Conservation (phyloP, 371 early-diverging fungal genomes). For the Conidiobolus incongruus region DNA sequence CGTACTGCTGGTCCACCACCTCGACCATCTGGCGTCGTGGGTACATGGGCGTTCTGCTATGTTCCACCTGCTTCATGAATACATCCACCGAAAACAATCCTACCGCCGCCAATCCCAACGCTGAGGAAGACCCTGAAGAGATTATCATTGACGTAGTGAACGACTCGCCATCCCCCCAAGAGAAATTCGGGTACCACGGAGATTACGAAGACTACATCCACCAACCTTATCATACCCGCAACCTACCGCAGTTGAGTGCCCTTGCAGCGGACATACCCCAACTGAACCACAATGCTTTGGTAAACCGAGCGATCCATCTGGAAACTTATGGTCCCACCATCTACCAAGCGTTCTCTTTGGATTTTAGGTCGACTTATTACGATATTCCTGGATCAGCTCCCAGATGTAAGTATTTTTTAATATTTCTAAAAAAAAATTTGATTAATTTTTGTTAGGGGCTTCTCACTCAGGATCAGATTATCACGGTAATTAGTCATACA, state of each 20-base stretch:
- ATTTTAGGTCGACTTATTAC: slow-evolving; percentile 57
- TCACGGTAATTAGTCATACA: slow-evolving; percentile 23
- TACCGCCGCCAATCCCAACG: not conserved
- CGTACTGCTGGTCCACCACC: slow-evolving; percentile 17
- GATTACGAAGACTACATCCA: slow-evolving; percentile 60
- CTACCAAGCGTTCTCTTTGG: slow-evolving; percentile 51
- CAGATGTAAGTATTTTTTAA: slow-evolving; percentile 21
- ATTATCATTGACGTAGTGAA: not conserved
- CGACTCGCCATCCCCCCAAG: not conserved
- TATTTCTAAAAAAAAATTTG: not conserved
- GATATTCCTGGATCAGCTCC: slow-evolving; percentile 81
- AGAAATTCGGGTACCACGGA: slow-evolving; percentile 15
- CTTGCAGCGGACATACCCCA: not conserved
- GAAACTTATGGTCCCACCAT: slow-evolving; percentile 54
- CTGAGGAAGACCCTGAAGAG: slow-evolving; percentile 1
- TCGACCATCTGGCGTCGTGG: slow-evolving; percentile 25
- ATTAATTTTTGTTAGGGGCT: slow-evolving; percentile 32
- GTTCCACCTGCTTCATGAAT: slow-evolving; percentile 45
- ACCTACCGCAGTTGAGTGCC: slow-evolving; percentile 6
- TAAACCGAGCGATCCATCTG: slow-evolving; percentile 18
- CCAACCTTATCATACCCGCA: slow-evolving; percentile 53
- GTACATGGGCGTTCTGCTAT: slow-evolving; percentile 65
- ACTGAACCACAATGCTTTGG: not conserved
- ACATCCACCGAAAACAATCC: slow-evolving; percentile 21
- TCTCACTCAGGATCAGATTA: slow-evolving; percentile 80